phyloP scores from a whole-genome alignment of 2,329 filamentous ascomycete species.

The Penicillium sclerotiorum region DNA sequence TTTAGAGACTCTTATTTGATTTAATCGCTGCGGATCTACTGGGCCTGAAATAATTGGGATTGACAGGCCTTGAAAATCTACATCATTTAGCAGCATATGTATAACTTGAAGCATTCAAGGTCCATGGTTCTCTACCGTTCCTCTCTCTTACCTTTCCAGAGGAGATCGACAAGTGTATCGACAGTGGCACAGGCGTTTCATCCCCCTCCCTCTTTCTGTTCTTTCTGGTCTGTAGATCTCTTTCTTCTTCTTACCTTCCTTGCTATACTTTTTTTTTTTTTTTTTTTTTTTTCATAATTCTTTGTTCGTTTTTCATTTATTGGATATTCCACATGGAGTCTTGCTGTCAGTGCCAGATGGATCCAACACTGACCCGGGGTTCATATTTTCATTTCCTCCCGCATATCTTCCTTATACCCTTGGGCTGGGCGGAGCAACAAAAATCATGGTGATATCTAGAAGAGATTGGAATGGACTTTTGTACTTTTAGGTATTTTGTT shows the following conservation, averaged over 20 bases:
- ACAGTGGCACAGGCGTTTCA: slow-evolving; percentile 1
- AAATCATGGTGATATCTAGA: slow-evolving; percentile 27
- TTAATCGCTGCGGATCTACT: too few species aligned
- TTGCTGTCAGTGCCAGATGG: slow-evolving; percentile 7
- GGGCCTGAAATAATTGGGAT: too few species aligned
- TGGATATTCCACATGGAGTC: slow-evolving; percentile 15
- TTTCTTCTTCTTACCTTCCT: neutral
- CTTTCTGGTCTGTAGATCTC: slow-evolving; percentile 22
- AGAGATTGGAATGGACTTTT: slow-evolving; percentile 24
- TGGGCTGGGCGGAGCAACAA: slow-evolving; percentile 27
- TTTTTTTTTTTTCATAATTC: slow-evolving; percentile 3
- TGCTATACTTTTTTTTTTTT: slow-evolving; percentile 1
- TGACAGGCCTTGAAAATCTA: neutral
- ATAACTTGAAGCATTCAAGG: slow-evolving; percentile 9
- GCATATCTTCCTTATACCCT: slow-evolving; percentile 31
- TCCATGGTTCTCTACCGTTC: neutral
- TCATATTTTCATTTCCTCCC: slow-evolving; percentile 18
- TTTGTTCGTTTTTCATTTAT: slow-evolving; percentile 10
- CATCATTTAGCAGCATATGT: slow-evolving; percentile 12
- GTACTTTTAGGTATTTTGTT: slow-evolving; percentile 21
- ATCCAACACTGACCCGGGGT: slow-evolving; percentile 4
- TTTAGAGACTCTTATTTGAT: neutral
- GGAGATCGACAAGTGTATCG: slow-evolving; percentile 8
- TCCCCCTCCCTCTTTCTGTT: neutral
- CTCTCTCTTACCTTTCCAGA: slow-evolving; percentile 1